phyloP scores from a whole-genome alignment of 257 asterid species.

The Fraxinus excelsior region DNA sequence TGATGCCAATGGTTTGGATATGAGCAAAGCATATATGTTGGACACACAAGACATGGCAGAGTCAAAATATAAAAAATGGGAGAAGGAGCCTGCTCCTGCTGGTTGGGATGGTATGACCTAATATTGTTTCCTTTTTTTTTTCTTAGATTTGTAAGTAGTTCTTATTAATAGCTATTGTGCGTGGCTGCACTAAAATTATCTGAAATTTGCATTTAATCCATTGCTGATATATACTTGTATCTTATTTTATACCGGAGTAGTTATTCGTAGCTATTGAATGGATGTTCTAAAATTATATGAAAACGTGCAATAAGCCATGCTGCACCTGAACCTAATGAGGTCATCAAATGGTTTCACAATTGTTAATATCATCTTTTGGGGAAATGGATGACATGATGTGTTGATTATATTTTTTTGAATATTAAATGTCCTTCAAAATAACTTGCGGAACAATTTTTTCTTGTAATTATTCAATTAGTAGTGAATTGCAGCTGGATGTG shows the following conservation, averaged over 20 bases:
- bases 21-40: conserved; percentile 88
- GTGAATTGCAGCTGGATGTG: background rate
- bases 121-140: background rate
- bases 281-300: background rate
- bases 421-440: too few relatives aligned
- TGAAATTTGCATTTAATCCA: background rate
- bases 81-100: conserved; percentile 90
- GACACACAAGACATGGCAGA: conserved; percentile 88
- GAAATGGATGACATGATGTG: background rate
- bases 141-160: background rate
- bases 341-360: background rate
- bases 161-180: background rate
- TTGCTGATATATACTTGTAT: background rate
- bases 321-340: background rate
- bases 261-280: background rate
- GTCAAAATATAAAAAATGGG: conserved; percentile 90
- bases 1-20: conserved; percentile 90
- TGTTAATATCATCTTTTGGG: background rate
- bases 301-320: background rate
- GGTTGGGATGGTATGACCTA: conserved; percentile 87
- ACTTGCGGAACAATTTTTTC: too few relatives aligned
- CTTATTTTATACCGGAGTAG: background rate
- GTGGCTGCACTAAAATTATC: background rate
- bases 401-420: too few relatives aligned
- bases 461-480: too few relatives aligned